Percentiles rank a stretch among this genome's conserved stretches.
Conservation (phyloP, 2,329 filamentous ascomycete species). For the Plenodomus lindquistii region DNA sequence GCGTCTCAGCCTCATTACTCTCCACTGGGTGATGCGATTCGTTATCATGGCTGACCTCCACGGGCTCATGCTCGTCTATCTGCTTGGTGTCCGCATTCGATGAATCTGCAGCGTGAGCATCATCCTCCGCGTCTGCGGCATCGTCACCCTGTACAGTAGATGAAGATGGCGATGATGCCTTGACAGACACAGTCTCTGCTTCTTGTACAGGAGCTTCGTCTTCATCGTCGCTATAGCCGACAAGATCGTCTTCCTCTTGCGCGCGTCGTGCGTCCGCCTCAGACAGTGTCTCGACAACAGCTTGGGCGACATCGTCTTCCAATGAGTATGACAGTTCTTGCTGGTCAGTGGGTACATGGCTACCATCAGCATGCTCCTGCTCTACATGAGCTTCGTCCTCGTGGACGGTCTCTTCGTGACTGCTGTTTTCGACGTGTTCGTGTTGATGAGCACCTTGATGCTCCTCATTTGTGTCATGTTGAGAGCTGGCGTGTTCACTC, state of each 20-base stretch:
- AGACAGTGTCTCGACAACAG: neutral
- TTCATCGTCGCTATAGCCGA: conserved; percentile 58
- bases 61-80: neutral
- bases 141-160: conserved; percentile 42
- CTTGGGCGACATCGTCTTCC: conserved; percentile 1
- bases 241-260: conserved; percentile 46
- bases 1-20: neutral
- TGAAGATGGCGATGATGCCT: conserved; percentile 23
- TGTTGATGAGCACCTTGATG: neutral
- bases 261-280: conserved; percentile 16
- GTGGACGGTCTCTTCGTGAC: neutral
- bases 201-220: conserved; percentile 8
- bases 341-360: neutral
- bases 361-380: neutral
- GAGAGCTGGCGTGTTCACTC: conserved; percentile 4
- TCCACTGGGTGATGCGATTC: neutral
- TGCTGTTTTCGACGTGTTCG: neutral
- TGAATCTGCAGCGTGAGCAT: conserved; percentile 2
- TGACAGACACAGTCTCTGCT: conserved; percentile 11
- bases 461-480: conserved; percentile 4
- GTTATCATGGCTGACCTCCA: conserved; percentile 2
- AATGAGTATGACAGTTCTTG: neutral
- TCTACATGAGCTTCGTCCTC: conserved; percentile 4
- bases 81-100: neutral
- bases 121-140: conserved; percentile 12